These are phyloP conservation scores for Osmanthus fragrans DNA, from an alignment of 257 asterid species.

Conservation along the genomic window DNA sequence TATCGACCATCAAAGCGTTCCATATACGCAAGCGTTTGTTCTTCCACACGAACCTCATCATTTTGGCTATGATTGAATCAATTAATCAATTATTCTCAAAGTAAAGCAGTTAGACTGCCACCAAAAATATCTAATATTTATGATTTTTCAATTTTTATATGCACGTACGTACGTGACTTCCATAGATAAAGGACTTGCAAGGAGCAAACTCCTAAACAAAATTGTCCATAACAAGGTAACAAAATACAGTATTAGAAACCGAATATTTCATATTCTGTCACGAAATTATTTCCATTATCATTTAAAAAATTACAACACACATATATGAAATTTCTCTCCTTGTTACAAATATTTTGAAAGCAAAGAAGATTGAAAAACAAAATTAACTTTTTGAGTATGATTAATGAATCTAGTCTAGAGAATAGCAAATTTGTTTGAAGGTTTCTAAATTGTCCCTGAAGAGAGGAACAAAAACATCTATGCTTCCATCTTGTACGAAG, in stretches of 20 bases:
- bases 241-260: not conserved
- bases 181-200: constrained; percentile 18
- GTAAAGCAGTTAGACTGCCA: not conserved
- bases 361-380: not conserved
- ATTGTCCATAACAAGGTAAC: not conserved
- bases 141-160: not conserved
- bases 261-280: not conserved
- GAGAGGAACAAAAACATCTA: constrained; percentile 66
- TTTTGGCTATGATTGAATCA: not conserved
- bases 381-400: not conserved
- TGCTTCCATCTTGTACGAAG: constrained; percentile 65
- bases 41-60: no score
- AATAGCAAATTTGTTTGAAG: constrained; percentile 64
- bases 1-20: no score
- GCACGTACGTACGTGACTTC: not conserved
- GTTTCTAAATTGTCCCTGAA: constrained; percentile 48
- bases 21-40: no score
- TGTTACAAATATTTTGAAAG: not conserved
- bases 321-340: not conserved
- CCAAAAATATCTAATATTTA: not conserved
- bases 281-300: not conserved
- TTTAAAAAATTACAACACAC: not conserved
- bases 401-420: constrained; percentile 39
- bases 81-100: not conserved
- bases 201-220: not conserved